Conservation (phyloP, 345 rosid genomes). For the Lagerstroemia speciosa region DNA sequence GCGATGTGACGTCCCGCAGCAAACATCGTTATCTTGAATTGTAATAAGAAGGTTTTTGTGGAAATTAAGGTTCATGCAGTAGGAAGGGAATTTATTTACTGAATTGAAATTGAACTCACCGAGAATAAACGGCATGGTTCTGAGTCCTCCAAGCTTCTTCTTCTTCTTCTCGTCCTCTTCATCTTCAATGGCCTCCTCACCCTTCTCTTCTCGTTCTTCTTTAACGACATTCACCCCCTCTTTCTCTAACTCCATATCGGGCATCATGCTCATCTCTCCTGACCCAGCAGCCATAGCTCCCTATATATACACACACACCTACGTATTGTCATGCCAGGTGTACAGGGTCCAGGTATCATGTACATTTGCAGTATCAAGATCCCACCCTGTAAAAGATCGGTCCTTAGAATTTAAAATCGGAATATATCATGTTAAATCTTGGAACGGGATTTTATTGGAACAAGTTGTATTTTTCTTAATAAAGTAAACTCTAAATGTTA, state of each 20-base stretch:
- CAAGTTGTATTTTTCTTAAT: too few relatives aligned
- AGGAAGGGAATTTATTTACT: background rate
- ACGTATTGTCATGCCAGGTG: background rate
- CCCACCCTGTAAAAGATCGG: too few relatives aligned
- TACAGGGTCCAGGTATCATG: too few relatives aligned
- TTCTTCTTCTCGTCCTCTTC: background rate
- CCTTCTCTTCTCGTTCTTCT: background rate
- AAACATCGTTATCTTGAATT: background rate
- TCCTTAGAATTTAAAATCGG: too few relatives aligned
- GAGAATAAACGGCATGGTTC: constrained; percentile 47
- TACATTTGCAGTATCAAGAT: too few relatives aligned
- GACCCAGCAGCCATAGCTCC: background rate
- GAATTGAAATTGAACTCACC: constrained; percentile 16
- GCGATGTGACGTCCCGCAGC: too few relatives aligned
- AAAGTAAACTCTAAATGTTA: too few relatives aligned
- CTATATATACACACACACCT: background rate
- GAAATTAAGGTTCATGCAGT: background rate
- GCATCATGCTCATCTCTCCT: background rate
- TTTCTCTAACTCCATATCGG: constrained; percentile 4
- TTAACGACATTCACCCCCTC: background rate
- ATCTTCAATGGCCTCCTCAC: background rate
- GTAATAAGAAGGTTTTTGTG: background rate
- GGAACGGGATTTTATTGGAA: too few relatives aligned
- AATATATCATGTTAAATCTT: too few relatives aligned
- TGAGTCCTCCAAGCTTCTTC: constrained; percentile 38